These are phyloP conservation scores for Hanseniaspora meyeri DNA, from an alignment of 805 yeast species.

Conservation along the genomic window DNA sequence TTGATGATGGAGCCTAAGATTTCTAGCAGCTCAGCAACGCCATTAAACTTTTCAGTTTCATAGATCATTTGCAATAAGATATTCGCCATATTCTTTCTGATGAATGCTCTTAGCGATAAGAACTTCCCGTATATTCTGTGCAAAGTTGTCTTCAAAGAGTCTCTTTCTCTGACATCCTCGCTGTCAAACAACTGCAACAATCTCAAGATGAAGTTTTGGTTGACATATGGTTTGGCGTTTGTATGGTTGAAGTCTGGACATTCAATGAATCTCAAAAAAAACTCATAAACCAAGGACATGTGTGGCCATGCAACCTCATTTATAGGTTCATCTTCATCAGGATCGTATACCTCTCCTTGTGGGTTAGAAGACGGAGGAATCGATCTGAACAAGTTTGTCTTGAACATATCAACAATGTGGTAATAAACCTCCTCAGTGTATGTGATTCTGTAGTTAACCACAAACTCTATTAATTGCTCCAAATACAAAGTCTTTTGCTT, in stretches of 20 bases:
- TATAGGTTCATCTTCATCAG: conserved; percentile 98
- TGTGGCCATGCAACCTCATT: conserved; percentile 97
- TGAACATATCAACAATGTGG: conserved; percentile 82
- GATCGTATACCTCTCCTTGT: conserved; percentile 88
- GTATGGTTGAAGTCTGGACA: conserved; percentile 90
- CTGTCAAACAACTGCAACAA: conserved; percentile 84
- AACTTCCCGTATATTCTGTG: conserved; percentile 96
- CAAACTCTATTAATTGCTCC: conserved; percentile 70
- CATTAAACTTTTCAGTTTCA: conserved; percentile 92
- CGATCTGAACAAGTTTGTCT: conserved; percentile 78
- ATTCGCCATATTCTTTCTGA: conserved; percentile 80
- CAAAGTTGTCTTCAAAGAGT: conserved; percentile 83
- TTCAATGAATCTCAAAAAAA: conserved; percentile 83
- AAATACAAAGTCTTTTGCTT: not conserved
- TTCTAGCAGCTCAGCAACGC: conserved; percentile 87
- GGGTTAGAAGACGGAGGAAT: conserved; percentile 98
- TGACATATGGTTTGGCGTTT: conserved; percentile 84
- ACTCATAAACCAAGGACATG: conserved; percentile 93
- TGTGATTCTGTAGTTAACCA: conserved; percentile 66
- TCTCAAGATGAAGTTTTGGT: conserved; percentile 72
- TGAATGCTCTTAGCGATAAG: conserved; percentile 74
- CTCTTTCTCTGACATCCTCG: conserved; percentile 94
- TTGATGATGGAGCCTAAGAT: conserved; percentile 92
- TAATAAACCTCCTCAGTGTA: conserved; percentile 85
- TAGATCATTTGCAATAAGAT: conserved; percentile 86